Evolutionary conservation across 345 rosid species (phyloP).

Genomic region (Hibiscus tridactylites): DNA sequence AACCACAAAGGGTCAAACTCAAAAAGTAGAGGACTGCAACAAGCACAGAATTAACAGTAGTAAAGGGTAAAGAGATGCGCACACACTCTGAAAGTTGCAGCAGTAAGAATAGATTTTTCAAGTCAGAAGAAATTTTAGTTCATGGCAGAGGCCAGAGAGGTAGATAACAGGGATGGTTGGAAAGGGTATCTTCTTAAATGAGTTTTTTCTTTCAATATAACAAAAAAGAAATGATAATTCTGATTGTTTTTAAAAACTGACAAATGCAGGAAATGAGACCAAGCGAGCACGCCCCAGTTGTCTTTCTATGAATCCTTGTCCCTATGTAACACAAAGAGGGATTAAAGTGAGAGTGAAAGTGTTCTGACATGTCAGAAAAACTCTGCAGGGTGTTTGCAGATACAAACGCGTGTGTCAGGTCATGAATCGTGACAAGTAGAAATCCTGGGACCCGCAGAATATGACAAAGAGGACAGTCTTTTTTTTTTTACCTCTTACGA

Average conservation of each 20-base stretch:
- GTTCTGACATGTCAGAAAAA: conserved; percentile 21
- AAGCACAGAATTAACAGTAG: conserved; percentile 4
- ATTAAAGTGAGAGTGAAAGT: conserved; percentile 9
- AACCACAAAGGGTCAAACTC: background rate
- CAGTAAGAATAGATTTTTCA: conserved; percentile 1
- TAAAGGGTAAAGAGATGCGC: background rate
- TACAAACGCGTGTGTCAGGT: conserved; percentile 20
- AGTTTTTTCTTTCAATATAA: background rate
- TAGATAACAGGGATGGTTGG: background rate
- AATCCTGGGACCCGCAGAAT: background rate
- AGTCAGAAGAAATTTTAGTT: background rate
- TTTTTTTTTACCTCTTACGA: background rate
- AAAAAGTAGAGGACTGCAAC: conserved; percentile 1
- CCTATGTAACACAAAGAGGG: background rate
- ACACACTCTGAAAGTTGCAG: conserved; percentile 6
- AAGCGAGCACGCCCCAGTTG: conserved; percentile 2
- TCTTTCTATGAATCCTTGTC: background rate
- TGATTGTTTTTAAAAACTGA: background rate
- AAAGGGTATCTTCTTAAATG: background rate
- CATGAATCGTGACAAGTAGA: conserved; percentile 1
- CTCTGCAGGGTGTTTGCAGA: conserved; percentile 11
- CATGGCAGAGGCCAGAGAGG: background rate
- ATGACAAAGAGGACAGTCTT: background rate
- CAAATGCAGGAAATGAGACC: background rate
- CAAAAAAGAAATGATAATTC: background rate